Conservation (phyloP, 2,329 filamentous ascomycete genomes). For the Claviceps digitariae region DNA sequence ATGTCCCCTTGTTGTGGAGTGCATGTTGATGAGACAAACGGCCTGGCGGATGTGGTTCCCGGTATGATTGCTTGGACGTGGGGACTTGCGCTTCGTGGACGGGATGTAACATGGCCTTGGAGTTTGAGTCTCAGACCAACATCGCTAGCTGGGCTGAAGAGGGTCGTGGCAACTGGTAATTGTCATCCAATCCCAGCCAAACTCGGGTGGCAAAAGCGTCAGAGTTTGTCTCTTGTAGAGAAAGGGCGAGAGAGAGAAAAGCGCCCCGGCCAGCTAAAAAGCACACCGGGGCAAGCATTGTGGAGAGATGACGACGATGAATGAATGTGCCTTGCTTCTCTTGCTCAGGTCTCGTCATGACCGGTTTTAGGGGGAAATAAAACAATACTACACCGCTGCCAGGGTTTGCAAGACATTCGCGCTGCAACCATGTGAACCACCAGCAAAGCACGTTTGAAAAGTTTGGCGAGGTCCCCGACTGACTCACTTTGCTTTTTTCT, state of each 20-base stretch:
- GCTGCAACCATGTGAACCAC: background rate
- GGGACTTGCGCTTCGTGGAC: background rate
- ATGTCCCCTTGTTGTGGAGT: background rate
- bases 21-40: slow-evolving; percentile 1
- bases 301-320: no score
- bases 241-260: no score
- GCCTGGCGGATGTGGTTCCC: background rate
- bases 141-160: background rate
- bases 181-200: no score
- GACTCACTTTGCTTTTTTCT: background rate
- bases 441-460: background rate
- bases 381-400: background rate
- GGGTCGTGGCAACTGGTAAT: background rate
- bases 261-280: background rate
- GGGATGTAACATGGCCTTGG: background rate
- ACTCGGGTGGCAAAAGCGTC: background rate
- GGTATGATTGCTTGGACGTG: background rate
- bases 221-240: background rate
- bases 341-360: background rate
- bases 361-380: background rate
- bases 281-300: no score
- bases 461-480: background rate
- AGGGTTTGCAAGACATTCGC: background rate
- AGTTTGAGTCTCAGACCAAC: background rate
- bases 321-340: background rate